Conservation (phyloP, 73 alveolate genomes). For the Paramecium tetraurelia region DNA sequence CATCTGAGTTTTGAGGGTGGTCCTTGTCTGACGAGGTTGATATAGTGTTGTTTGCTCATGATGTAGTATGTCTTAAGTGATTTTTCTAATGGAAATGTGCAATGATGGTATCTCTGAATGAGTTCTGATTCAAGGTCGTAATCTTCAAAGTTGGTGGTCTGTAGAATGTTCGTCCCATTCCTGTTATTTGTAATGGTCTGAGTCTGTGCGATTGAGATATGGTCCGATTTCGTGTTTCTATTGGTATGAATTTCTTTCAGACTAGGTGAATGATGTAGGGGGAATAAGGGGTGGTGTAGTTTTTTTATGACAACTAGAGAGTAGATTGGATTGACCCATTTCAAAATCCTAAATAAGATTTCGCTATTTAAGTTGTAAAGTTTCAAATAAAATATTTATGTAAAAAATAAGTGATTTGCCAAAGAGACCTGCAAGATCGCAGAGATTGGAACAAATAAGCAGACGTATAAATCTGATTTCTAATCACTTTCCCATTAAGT, state of each 20-base stretch:
- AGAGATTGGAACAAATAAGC: neutral
- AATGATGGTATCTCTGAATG: neutral
- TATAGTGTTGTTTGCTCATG: neutral
- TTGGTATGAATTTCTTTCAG: neutral
- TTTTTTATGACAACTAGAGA: neutral
- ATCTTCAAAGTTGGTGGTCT: neutral
- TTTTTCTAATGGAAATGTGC: neutral
- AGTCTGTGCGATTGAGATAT: neutral
- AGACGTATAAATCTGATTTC: neutral
- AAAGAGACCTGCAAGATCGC: neutral
- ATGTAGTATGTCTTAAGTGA: neutral
- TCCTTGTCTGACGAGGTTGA: neutral
- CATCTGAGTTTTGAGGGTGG: neutral
- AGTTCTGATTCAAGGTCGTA: neutral
- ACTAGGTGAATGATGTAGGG: neutral
- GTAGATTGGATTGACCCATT: neutral
- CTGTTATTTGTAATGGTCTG: neutral
- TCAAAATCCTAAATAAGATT: neutral
- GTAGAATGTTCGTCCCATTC: neutral
- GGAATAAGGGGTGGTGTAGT: neutral
- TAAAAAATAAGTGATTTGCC: neutral
- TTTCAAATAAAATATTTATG: neutral
- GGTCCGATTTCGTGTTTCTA: neutral
- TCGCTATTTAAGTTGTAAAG: neutral
- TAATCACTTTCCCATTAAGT: neutral